Base-by-base conservation (phyloP, 805 yeast species). In the Sugiyamaella valdiviana region DNA sequence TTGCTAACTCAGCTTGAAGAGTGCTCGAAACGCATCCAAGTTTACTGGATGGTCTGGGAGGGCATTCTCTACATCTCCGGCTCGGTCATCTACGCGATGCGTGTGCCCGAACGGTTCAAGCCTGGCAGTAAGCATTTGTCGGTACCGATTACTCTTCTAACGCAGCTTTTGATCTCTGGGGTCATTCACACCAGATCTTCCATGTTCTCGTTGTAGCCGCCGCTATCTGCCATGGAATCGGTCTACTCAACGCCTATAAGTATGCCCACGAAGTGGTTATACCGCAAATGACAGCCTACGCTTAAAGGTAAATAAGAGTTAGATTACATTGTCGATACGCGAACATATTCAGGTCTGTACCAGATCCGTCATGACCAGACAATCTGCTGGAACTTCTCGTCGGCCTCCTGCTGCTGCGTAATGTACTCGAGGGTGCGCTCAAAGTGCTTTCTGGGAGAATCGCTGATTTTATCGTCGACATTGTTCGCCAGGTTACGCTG, bases 171-270 rank as follows among this genome's bases (percentile, higher is more conserved):
- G 95, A 87, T 56, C 58, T 78, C 9, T 73, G 78, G 65, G 95
- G 95, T 1, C 84, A 85, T 55, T 83, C 95, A 5, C 96, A 88
- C 63, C 96, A 88, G 61, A 74, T 88, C 7, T 87, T 88, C 61
- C 95, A 87, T 63, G 64, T 83, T 7, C 64, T 84, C 57, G 95
- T 87, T 6, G 89, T 86, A 0, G 55, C 80, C 10, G 95, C 95
- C 74, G 70, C 95, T 0, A 70, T 68, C 48, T 83, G 83, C 49
- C 96, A 89, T 66, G 78, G 83, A 64, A 70, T 58, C 47, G 95
- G 83, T 0, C 67, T 88, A 32, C 60, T 78, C 2, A 71, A 70
- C 6, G 73, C 86, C 22, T 84, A 83, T 59, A 68, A 68, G 20
- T 42, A 54, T 36, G 43, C 50, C 16, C 57, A 53, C 32, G 38